A percentile compares a stretch with the other conserved stretches of the same genome.
These are phyloP conservation scores for Kodamaea derodonti DNA, from an alignment of 1,139 yeast genomes.

Conservation along the genomic window DNA sequence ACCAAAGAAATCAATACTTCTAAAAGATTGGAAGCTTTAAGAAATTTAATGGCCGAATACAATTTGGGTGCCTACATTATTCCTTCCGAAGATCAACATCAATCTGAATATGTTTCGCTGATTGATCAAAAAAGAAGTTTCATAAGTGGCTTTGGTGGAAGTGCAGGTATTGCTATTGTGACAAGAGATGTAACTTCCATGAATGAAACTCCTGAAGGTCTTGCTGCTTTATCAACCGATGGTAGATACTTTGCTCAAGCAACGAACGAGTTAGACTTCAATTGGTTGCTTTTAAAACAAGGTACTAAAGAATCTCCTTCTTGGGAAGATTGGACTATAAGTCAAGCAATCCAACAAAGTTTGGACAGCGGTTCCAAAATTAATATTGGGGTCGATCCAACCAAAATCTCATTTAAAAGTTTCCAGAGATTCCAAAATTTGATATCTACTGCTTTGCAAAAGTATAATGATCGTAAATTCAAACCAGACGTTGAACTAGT, in stretches of 20 bases:
- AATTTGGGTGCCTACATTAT: slow-evolving; percentile 76
- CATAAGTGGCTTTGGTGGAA: slow-evolving; percentile 88
- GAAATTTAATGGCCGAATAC: slow-evolving; percentile 60
- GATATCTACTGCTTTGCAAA: slow-evolving; percentile 19
- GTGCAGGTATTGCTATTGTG: slow-evolving; percentile 90
- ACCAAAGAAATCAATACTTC: slow-evolving; percentile 54
- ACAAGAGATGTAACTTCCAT: slow-evolving; percentile 65
- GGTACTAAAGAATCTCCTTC: slow-evolving; percentile 70
- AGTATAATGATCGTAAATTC: slow-evolving; percentile 12
- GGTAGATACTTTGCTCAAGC: slow-evolving; percentile 96
- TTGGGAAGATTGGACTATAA: slow-evolving; percentile 86
- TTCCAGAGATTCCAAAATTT: slow-evolving; percentile 24
- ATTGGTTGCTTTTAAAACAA: slow-evolving; percentile 82
- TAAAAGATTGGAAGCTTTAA: slow-evolving; percentile 55
- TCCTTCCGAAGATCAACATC: slow-evolving; percentile 93
- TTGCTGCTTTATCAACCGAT: slow-evolving; percentile 86
- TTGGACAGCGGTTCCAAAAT: slow-evolving; percentile 40
- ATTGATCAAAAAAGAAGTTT: slow-evolving; percentile 82
- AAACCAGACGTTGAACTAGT: slow-evolving; percentile 54
- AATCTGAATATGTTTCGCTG: slow-evolving; percentile 79
- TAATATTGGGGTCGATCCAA: slow-evolving; percentile 54
- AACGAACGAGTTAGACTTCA: slow-evolving; percentile 75
- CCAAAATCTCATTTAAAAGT: slow-evolving; percentile 52
- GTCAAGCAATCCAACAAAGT: slow-evolving; percentile 54
- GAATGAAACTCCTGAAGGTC: slow-evolving; percentile 57